Conservation (phyloP, 306 rosid species). For the Vicia faba region DNA sequence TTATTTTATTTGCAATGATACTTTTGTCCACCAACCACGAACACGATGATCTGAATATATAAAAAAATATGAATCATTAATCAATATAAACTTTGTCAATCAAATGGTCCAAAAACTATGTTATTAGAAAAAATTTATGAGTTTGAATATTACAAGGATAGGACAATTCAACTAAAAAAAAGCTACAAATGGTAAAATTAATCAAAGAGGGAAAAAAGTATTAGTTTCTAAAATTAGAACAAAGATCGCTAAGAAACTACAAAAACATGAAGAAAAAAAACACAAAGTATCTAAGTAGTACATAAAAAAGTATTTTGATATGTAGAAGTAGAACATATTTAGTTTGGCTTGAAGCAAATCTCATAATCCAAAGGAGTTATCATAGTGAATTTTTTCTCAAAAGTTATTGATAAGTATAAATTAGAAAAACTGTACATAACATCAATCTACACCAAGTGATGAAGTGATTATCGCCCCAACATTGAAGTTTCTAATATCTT, state of each 20-base stretch:
- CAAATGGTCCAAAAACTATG: slow-evolving; percentile 10
- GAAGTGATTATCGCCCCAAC: neutral
- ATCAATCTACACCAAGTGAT: neutral
- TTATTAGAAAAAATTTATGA: neutral
- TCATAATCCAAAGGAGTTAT: neutral
- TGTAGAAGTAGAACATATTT: neutral
- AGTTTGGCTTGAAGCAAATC: no score
- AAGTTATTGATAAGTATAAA: neutral
- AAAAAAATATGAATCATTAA: slow-evolving; percentile 21
- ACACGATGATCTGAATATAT: slow-evolving; percentile 61
- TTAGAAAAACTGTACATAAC: neutral
- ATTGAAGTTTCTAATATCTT: neutral
- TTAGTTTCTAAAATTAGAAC: neutral
- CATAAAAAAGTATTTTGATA: slow-evolving; percentile 2
- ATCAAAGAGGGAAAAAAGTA: neutral
- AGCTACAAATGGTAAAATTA: slow-evolving; percentile 5
- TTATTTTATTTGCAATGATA: slow-evolving; percentile 78
- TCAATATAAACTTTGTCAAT: neutral
- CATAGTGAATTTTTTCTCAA: neutral
- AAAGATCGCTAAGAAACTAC: no score
- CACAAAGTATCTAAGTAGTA: neutral
- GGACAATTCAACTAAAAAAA: neutral
- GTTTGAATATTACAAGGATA: neutral
- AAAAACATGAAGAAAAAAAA: neutral
- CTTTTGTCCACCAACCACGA: slow-evolving; percentile 80